These are phyloP conservation scores for Alternaria viburni DNA, from an alignment of 2,329 filamentous ascomycete species.

Conservation along the genomic window DNA sequence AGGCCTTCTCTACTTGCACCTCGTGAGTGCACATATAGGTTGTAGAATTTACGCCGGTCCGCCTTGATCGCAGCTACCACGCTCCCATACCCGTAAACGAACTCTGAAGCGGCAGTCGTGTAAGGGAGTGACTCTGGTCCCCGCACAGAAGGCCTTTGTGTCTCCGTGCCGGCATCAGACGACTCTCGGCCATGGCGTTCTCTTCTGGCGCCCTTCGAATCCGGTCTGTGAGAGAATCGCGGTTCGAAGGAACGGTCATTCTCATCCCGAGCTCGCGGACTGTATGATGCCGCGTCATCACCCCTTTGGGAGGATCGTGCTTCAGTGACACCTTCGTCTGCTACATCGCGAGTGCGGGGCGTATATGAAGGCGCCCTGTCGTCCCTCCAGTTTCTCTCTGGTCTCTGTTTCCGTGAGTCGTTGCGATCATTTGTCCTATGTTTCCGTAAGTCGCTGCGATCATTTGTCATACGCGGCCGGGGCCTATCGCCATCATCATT, in stretches of 20 bases:
- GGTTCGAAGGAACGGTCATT: neutral
- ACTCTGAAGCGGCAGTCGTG: constrained; percentile 87
- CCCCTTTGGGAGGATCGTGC: neutral
- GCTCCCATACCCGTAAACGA: constrained; percentile 83
- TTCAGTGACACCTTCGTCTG: neutral
- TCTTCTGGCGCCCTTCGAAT: constrained; percentile 7
- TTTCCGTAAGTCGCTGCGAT: neutral
- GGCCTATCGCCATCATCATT: neutral
- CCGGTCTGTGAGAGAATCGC: constrained; percentile 4
- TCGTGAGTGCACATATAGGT: constrained; percentile 70
- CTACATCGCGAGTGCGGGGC: neutral
- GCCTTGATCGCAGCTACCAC: constrained; percentile 79
- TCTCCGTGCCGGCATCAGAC: neutral
- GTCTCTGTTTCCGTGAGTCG: neutral
- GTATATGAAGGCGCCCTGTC: neutral
- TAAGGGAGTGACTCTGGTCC: constrained; percentile 62
- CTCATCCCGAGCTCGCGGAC: neutral
- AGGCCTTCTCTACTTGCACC: constrained; percentile 28
- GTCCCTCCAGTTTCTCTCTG: neutral
- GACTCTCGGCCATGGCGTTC: neutral
- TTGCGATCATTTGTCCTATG: neutral
- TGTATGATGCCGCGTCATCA: neutral
- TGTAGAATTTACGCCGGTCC: constrained; percentile 76
- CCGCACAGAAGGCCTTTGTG: neutral
- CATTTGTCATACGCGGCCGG: neutral